Evolutionary conservation across 331 rosid species (phyloP).

Genomic region (Prunus yedoensis): DNA sequence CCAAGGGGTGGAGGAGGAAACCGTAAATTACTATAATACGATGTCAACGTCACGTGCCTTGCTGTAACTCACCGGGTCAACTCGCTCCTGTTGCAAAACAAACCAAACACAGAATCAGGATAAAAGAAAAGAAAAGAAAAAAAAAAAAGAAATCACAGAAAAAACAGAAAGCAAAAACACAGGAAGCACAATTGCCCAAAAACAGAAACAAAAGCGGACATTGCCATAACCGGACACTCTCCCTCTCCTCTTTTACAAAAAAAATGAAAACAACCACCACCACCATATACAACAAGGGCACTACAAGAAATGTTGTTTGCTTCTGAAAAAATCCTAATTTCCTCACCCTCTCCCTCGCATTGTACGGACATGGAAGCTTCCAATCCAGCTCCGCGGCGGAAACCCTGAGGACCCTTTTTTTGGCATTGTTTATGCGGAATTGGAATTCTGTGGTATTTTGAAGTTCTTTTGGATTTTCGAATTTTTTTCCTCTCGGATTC

Average conservation of each 20-base stretch:
- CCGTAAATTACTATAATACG: too few species aligned
- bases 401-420: conserved; percentile 4
- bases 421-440: neutral
- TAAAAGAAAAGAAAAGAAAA: neutral
- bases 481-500: conserved; percentile 16
- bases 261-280: neutral
- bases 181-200: conserved; percentile 4
- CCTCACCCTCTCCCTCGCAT: neutral
- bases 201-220: neutral
- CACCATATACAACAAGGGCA: neutral
- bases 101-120: neutral
- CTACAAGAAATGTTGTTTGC: neutral
- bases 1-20: too few species aligned
- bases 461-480: neutral
- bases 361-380: conserved; percentile 23
- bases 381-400: conserved; percentile 7
- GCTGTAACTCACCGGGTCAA: too few species aligned
- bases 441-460: neutral
- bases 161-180: neutral
- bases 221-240: neutral
- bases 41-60: too few species aligned
- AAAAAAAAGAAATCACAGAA: neutral
- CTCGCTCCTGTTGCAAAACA: neutral
- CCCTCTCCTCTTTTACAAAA: neutral
- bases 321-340: neutral